Conservation (phyloP, 257 asterid genomes). For the Solanum chiquidenum region DNA sequence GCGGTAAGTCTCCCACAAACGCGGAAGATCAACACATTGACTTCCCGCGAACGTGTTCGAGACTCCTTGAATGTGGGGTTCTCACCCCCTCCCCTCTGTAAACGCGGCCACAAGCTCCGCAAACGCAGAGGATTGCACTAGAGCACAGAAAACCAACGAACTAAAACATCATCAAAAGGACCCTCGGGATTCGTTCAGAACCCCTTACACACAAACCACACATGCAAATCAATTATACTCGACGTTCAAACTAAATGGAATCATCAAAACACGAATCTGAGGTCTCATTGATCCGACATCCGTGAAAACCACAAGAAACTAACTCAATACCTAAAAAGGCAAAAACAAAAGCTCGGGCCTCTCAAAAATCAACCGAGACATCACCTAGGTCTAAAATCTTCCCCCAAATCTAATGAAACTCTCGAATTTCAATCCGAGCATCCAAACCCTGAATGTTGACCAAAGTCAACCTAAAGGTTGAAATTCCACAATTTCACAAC, state of each 20-base stretch:
- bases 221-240: not conserved
- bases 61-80: not conserved
- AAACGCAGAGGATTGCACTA: not conserved
- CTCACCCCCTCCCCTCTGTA: not conserved
- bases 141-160: not conserved
- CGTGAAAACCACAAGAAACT: not conserved
- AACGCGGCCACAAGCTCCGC: not conserved
- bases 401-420: not conserved
- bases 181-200: not conserved
- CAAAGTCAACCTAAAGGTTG: not conserved
- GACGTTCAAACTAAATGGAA: not conserved
- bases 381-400: not conserved
- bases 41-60: no score
- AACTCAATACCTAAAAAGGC: not conserved
- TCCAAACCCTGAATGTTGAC: not conserved
- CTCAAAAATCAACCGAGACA: not conserved
- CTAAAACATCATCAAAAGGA: not conserved
- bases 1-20: not conserved
- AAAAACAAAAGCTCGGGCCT: not conserved
- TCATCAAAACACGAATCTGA: not conserved
- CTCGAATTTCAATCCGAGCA: no score
- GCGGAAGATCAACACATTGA: not conserved
- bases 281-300: not conserved
- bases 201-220: not conserved
- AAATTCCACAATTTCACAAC: not conserved